These are phyloP conservation scores for Anisodus acutangulus DNA, from an alignment of 257 asterid genomes.

Conservation along the genomic window DNA sequence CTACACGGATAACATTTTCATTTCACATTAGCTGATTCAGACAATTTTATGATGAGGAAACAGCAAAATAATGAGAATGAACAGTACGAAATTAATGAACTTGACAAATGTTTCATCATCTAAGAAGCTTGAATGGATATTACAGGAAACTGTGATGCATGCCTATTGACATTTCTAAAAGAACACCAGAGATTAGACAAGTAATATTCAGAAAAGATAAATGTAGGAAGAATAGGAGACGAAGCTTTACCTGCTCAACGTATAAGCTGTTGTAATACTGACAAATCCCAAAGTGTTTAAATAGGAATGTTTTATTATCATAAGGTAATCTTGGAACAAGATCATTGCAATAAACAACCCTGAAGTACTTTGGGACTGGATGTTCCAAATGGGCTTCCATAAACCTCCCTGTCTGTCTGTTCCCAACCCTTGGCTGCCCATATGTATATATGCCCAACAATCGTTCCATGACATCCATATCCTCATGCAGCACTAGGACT, in stretches of 20 bases:
- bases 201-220: neutral
- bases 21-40: neutral
- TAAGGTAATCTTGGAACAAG: constrained; percentile 95
- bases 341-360: constrained; percentile 86
- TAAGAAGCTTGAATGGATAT: neutral
- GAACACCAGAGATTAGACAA: neutral
- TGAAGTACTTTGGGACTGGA: constrained; percentile 65
- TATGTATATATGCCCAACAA: constrained; percentile 70
- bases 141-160: neutral
- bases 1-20: neutral
- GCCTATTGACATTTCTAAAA: constrained; percentile 8
- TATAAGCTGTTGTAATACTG: constrained; percentile 80
- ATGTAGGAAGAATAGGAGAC: neutral
- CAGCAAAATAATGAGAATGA: neutral
- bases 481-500: constrained; percentile 65
- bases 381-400: constrained; percentile 66
- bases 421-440: constrained; percentile 91
- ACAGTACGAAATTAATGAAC: neutral
- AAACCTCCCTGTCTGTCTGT: constrained; percentile 59
- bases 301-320: constrained; percentile 78
- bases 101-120: constrained; percentile 12
- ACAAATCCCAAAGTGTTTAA: constrained; percentile 86
- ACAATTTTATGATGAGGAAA: neutral
- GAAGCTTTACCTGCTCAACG: constrained; percentile 57
- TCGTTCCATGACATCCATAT: constrained; percentile 62